Evolutionary conservation across 139 green algal species (phyloP), one percentile per base, ranked within the genome.

Genomic region (Pycnococcus provasolii): DNA sequence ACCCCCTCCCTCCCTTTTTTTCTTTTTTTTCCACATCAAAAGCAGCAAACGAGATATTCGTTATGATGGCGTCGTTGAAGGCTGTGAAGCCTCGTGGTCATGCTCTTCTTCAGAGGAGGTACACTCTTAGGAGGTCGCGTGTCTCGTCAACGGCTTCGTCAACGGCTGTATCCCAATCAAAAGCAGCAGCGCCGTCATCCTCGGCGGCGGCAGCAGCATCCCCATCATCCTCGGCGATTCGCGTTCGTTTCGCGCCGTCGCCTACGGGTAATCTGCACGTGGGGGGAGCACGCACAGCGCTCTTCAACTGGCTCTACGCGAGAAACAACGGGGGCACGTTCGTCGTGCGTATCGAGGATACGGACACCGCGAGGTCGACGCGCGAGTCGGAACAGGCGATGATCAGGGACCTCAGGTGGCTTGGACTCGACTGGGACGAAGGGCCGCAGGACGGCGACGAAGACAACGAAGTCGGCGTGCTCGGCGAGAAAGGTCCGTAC

Each of bases 221-320:
- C 26, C 0, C 26, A 26, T 26, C 26, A 26, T 26, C 26, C 26
- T 26, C 26, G 26, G 26, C 26, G 26, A 26, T 91, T 1, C 78
- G 84, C 45, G 93, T 99, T 37, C 87, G 93, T 9, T 99, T 99
- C 79, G 93, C 93, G 5, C 93, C 93, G 0, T 99, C 93, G 0
- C 93, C 93, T n/a, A 99, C 93, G 40, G 93, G 93, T 58, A 91
- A 94, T 73, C 83, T 99, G 45, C 93, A 99, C 70, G 90, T 99
- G 4, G 93, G 93, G 37, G 94, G 94, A 15, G 93, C 93, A 1
- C 76, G 93, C 42, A 98, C 93, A 1, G 93, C 93, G 3, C 81
- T 99, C 2, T 99, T 97, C 81, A 99, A 99, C 76, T 99, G 82
- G 80, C 85, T 99, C n/a, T 96, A 90, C 61, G 93, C 93, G 7